Base-by-base conservation (phyloP, 2,329 filamentous ascomycete genomes). In the Clonostachys solani region DNA sequence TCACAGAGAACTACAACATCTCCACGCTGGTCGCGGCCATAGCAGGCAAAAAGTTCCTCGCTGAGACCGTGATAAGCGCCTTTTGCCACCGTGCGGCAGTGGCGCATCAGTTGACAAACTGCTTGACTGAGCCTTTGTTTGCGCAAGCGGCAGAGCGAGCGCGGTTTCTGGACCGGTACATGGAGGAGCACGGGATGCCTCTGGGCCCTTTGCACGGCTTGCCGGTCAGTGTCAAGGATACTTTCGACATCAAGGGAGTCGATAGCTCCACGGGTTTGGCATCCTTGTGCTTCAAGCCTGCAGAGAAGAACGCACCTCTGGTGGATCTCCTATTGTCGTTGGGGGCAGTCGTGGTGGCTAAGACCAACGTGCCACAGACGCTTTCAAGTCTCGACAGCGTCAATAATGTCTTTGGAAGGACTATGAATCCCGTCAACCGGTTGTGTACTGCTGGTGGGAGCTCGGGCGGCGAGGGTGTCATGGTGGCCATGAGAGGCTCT, bases 341-440 rank as follows among this genome's bases (percentile, higher is more conserved):
- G 0, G 85, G 85, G 2, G 84, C 84, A 2, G 73, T 88, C 0
- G 65, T 84, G 18, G 84, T 86, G 54, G 77, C 79, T 53, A 89
- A 89, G 63, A 88, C 85, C 2, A 87, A 87, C 54, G 69, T 88
- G 3, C 84, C 85, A 2, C 77, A 81, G 51, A 75, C 72, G 0
- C 64, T 82, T 44, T 73, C 71, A 12, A 44, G 33, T 12, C 23
- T 33, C 13, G 47, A 49, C 16, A 19, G n/a, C 4, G 72, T 76
- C 37, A 86, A 83, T 55, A 86, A 87, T 52, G 62, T 86, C 19
- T 83, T 78, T 48, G 83, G 83, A 3, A 73, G 79, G 35, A 80
- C 80, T 0, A 64, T 86, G 5, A 87, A 86, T 56, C 84, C 86
- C 0, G 67, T 75, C 48, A 86, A 86, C 49, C 71, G 79, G 2